phyloP scores from a whole-genome alignment of 2,329 filamentous ascomycete genomes.

The Claviceps sp. region DNA sequence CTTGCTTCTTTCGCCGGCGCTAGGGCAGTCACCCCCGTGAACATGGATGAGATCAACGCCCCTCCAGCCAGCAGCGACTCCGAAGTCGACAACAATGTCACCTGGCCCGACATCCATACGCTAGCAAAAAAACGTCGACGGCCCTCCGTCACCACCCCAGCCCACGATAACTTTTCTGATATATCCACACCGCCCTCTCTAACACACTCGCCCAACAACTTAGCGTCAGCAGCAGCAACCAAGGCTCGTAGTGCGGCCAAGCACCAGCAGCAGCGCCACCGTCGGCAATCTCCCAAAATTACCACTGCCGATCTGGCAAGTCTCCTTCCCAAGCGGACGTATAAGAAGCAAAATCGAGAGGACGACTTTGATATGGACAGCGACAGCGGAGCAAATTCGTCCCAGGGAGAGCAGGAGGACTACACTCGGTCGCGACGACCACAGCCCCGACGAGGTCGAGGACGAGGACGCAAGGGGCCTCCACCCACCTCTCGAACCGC shows the following conservation, averaged over 20 bases:
- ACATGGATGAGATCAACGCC: constrained; percentile 37
- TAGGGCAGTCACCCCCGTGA: constrained; percentile 29
- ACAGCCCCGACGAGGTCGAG: background rate
- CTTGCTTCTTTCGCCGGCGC: constrained; percentile 13
- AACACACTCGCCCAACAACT: constrained; percentile 49
- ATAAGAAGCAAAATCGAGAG: constrained; percentile 23
- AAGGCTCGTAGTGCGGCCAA: constrained; percentile 19
- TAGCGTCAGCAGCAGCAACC: constrained; percentile 13
- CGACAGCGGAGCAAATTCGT: constrained; percentile 35
- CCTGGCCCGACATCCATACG: constrained; percentile 39
- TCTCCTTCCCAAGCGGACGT: constrained; percentile 39
- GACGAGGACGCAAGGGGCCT: constrained; percentile 14
- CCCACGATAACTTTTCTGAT: constrained; percentile 29
- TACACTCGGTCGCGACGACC: constrained; percentile 18
- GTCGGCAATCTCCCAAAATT: constrained; percentile 27
- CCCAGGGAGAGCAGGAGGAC: constrained; percentile 38
- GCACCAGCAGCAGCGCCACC: constrained; percentile 19
- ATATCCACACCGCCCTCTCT: constrained; percentile 52
- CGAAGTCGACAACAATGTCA: constrained; percentile 26
- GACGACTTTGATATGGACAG: constrained; percentile 27
- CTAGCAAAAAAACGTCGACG: constrained; percentile 34
- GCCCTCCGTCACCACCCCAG: constrained; percentile 23
- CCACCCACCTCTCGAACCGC: too few species aligned
- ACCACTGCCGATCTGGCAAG: constrained; percentile 42
- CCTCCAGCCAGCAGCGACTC: constrained; percentile 42